Conservation (phyloP, 2,329 filamentous ascomycete genomes). For the Fusarium phyllophilum region DNA sequence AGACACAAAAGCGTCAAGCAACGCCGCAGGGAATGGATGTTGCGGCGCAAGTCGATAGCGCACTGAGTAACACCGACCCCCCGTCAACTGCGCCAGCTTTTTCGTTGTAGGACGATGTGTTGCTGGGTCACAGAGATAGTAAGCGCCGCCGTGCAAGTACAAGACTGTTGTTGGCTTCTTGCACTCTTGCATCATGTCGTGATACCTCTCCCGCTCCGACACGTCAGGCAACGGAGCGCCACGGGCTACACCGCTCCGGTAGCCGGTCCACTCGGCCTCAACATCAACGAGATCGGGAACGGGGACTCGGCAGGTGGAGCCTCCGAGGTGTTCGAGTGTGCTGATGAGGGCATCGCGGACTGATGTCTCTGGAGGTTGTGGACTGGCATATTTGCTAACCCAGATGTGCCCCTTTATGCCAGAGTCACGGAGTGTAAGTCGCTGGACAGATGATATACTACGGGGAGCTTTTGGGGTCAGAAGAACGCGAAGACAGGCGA, state of each 20-base stretch:
- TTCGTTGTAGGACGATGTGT: conserved; percentile 70
- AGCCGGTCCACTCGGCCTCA: conserved; percentile 81
- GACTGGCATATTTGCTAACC: conserved; percentile 77
- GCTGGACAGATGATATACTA: conserved; percentile 72
- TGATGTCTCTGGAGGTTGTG: conserved; percentile 65
- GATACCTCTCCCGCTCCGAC: conserved; percentile 72
- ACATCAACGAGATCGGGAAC: conserved; percentile 66
- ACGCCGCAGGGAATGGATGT: conserved; percentile 76
- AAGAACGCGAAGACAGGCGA: conserved; percentile 77
- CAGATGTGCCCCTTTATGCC: conserved; percentile 83
- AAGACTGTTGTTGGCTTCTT: conserved; percentile 71
- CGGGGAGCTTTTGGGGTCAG: conserved; percentile 57
- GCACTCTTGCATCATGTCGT: conserved; percentile 73
- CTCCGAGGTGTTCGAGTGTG: conserved; percentile 56
- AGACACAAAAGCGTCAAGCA: conserved; percentile 77
- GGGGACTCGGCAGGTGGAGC: conserved; percentile 23
- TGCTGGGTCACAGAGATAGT: conserved; percentile 76
- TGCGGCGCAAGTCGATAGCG: conserved; percentile 81
- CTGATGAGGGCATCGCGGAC: conserved; percentile 67
- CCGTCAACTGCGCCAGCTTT: conserved; percentile 72
- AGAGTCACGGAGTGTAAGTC: conserved; percentile 67
- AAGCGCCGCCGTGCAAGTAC: conserved; percentile 82
- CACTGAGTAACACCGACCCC: conserved; percentile 76
- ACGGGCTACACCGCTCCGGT: conserved; percentile 64
- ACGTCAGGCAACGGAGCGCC: conserved; percentile 64